Base-by-base conservation (phyloP, 148 eudicot species). In the Vaccinium vitisidaea region DNA sequence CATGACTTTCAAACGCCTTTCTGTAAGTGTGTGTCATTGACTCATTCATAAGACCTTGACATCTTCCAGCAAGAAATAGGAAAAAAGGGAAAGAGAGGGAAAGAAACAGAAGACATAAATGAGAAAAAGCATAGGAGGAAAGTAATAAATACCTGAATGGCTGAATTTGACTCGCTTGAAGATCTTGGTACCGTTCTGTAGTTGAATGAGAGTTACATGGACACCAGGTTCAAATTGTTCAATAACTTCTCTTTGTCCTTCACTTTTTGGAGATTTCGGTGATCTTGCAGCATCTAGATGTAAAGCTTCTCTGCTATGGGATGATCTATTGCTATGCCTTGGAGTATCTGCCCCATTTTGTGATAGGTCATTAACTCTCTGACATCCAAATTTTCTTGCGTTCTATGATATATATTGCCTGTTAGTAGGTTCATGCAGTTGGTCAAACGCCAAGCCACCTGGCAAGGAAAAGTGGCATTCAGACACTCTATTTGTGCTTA, bases 151-250 rank as follows among this genome's bases (percentile, higher is more conserved):
- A 96, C 98, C 43, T 39, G 43, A 39, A 39, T 39, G 43, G 5
- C 99, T 96, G 95, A 96, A 96, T 89, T 86, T 88, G 83, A 96
- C 98, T 82, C 93, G 87, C 87, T 83, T 93, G 93, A 93, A 96
- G 77, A 89, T 78, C 88, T 92, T 92, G 83, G 92, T 86, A 65
- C 97, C 97, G 83, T 91, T 83, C 16, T 83, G 84, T 63, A 92
- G 92, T 80, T 84, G 94, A 84, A 90, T 18, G 69, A 84, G 79
- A 65, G 98, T 93, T 9, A 94, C 90, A 78, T 92, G 93, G 54
- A 96, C 98, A 79, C 99, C 98, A 36, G 92, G 94, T 82, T 93
- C 98, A 86, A 93, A 93, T 88, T 93, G 97, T 71, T 96, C 98
- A n/a, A 89, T 93, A 21, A 85, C 88, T 87, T 93, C 92, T 77